These are phyloP conservation scores for Gossypium turneri DNA, from an alignment of 345 rosid genomes.

Conservation along the genomic window DNA sequence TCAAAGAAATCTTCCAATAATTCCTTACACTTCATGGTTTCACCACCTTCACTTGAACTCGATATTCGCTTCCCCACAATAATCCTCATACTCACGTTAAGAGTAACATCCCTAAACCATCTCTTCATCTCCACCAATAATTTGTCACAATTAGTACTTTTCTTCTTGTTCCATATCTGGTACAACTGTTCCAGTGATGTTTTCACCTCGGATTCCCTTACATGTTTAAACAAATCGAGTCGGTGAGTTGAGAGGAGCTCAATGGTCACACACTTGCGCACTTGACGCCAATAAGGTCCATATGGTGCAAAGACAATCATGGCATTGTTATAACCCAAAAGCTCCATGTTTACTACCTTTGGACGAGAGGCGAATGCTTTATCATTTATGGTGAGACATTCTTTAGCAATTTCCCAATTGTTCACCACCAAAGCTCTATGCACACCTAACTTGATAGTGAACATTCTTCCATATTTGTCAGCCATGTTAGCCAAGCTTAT, in stretches of 20 bases:
- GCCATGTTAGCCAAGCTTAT: too few species aligned
- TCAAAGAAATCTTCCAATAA: constrained; percentile 21
- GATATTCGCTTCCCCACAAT: constrained; percentile 25
- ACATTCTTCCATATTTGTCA: too few species aligned
- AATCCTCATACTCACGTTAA: constrained; percentile 27
- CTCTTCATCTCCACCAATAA: constrained; percentile 27
- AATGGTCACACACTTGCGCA: neutral
- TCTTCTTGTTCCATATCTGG: constrained; percentile 8
- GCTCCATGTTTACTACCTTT: constrained; percentile 9
- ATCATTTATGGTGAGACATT: constrained; percentile 21
- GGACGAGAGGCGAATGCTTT: constrained; percentile 27
- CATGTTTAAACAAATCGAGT: constrained; percentile 22
- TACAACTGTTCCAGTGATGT: constrained; percentile 9
- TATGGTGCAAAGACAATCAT: constrained; percentile 24
- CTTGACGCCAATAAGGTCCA: constrained; percentile 32
- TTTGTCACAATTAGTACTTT: neutral
- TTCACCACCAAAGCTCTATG: too few species aligned
- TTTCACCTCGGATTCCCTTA: constrained; percentile 19
- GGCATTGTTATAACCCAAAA: constrained; percentile 23
- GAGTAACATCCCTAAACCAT: constrained; percentile 28
- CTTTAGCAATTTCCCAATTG: constrained; percentile 19
- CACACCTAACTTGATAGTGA: too few species aligned
- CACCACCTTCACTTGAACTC: neutral
- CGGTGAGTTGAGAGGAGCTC: constrained; percentile 36
- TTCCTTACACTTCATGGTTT: neutral